Percentiles rank a stretch among this genome's conserved stretches.
Evolutionary conservation across 2,329 filamentous ascomycete genomes (phyloP).

Genomic region (Colletotrichum horii): DNA sequence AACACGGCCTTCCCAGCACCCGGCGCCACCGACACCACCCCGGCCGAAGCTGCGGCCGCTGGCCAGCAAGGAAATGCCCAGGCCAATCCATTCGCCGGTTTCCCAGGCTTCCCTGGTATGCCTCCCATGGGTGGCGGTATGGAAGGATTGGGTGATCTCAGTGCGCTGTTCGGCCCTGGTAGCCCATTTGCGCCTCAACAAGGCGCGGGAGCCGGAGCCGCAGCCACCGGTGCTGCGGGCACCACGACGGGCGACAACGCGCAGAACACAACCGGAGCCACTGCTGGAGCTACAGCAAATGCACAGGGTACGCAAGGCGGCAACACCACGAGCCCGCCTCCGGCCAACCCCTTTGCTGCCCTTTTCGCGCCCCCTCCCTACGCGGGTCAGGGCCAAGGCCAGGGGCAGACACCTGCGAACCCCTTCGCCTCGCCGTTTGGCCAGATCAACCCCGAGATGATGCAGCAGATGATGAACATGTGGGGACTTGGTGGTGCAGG

Average conservation of each 20-base stretch:
- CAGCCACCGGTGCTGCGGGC: neutral
- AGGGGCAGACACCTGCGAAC: constrained; percentile 33
- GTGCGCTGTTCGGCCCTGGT: constrained; percentile 34
- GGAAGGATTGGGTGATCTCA: constrained; percentile 22
- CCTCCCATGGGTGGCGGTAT: constrained; percentile 17
- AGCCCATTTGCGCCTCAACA: constrained; percentile 20
- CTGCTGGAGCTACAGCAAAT: constrained; percentile 22
- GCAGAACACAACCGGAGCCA: constrained; percentile 14
- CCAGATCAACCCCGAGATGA: constrained; percentile 54
- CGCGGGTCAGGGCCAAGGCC: constrained; percentile 28
- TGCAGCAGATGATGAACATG: constrained; percentile 60
- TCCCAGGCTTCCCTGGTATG: constrained; percentile 19
- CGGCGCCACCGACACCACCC: constrained; percentile 87
- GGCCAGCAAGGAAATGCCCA: constrained; percentile 27
- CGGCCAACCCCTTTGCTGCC: constrained; percentile 71
- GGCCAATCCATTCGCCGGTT: constrained; percentile 50
- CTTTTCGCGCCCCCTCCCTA: constrained; percentile 55
- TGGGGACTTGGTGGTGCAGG: constrained; percentile 45
- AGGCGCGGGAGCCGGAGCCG: constrained; percentile 17
- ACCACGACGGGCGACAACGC: constrained; percentile 21
- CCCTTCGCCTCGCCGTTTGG: constrained; percentile 51
- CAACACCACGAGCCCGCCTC: constrained; percentile 36
- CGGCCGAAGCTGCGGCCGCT: constrained; percentile 47
- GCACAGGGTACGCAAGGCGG: constrained; percentile 26
- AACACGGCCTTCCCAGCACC: constrained; percentile 81